Base-by-base conservation (phyloP, 192 early-diverging fungal species). In the Allomyces arbusculus region DNA sequence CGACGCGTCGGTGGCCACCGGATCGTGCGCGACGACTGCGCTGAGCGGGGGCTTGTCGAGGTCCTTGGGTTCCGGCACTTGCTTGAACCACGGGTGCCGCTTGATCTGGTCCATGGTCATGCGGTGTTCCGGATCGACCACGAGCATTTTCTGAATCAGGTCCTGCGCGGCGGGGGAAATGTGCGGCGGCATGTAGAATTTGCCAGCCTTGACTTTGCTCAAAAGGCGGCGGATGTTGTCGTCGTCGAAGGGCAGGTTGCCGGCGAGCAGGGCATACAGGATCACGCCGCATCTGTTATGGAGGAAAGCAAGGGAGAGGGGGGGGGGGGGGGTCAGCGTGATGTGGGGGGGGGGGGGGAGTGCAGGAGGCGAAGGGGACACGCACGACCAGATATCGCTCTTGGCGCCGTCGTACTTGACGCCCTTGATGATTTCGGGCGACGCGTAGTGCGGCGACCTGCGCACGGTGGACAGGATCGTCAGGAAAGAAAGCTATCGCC, bases 171-270 rank as follows among this genome's bases (percentile, higher is more conserved):
- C 10, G 14, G 70, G 43, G 28, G 70, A 70, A 12, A 79, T 61
- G 65, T 75, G 63, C 23, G 63, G 62, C 12, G 72, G 78, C 50
- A 82, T 76, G 11, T 71, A 62, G 63, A 73, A 77, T 64, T 71
- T 71, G 24, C 70, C 68, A 16, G 58, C 62, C 63, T 77, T 75
- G 61, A 73, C 74, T 64, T 73, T 71, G 45, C 11, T 70, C n/a
- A 88, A 62, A 7, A 88, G 67, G 44, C 73, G 65, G 22, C 79
- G 67, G 63, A 87, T 87, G 69, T 89, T 86, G 62, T 85, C 82
- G 68, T 88, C 86, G 61, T 89, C 86, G 76, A 89, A 89, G 7
- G 87, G 87, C 44, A 89, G 69, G 65, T 83, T 79, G 11, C 87
- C 87, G 28, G 80, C 82, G 25, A 89, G 65, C n/a, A 89, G 65